These are phyloP conservation scores for Aspergillus floridensis DNA, from an alignment of 2,329 filamentous ascomycete genomes.

Conservation along the genomic window DNA sequence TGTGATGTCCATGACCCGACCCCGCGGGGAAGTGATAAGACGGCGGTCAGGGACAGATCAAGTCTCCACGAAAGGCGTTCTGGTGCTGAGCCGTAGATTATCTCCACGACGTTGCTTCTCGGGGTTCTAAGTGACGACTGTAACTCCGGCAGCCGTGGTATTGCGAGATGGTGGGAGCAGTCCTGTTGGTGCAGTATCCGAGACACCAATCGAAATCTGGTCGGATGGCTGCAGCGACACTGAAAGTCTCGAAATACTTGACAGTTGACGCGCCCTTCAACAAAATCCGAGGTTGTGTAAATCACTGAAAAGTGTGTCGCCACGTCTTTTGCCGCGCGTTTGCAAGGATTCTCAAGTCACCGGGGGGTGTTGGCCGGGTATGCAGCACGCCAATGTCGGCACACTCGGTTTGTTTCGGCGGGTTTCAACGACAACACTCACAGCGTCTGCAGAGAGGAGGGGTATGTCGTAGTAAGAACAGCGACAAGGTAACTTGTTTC, in stretches of 20 bases:
- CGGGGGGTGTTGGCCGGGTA: neutral
- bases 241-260: neutral
- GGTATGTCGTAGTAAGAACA: neutral
- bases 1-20: conserved; percentile 52
- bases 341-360: neutral
- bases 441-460: neutral
- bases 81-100: conserved; percentile 13
- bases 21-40: conserved; percentile 30
- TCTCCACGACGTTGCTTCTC: conserved; percentile 15
- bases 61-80: conserved; percentile 18
- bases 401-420: conserved; percentile 2
- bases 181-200: conserved; percentile 2
- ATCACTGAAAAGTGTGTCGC: neutral
- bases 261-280: neutral
- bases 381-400: neutral
- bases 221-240: conserved; percentile 13
- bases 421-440: neutral
- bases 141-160: neutral
- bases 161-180: neutral
- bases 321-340: neutral
- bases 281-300: neutral
- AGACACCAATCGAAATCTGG: conserved; percentile 13
- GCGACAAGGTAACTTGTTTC: neutral
- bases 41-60: conserved; percentile 32
- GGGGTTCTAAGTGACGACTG: neutral